Base-by-base conservation (phyloP, 2,329 filamentous ascomycete genomes). In the Trichoderma pleuroti region DNA sequence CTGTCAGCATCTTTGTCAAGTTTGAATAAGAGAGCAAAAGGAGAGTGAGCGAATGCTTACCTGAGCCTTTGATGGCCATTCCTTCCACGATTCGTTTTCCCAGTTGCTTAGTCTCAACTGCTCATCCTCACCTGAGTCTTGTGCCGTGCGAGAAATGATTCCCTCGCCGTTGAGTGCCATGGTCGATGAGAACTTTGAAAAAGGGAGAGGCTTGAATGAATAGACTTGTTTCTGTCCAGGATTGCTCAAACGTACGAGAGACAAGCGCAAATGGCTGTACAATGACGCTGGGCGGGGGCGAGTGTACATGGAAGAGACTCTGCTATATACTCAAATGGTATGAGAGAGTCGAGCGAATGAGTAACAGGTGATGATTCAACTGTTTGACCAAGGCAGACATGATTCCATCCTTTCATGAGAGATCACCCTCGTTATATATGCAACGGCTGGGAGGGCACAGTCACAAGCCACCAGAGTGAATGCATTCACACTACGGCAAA, bases 61-160 rank as follows among this genome's bases (percentile, higher is more conserved):
- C 1, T 82, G 84, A 6, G 83, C 83, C 72, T 85, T 81, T 21
- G 85, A 85, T 8, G 84, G 84, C 84, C 84, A 86, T 6, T 82
- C 76, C 46, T 79, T 80, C 76, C 82, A 85, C 3, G 78, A 75
- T 46, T 77, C 74, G 5, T 74, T 74, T 16, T 76, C 69, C 26
- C 79, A 70, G 64, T 81, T 81, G 34, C 75, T 71, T 1, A 73
- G 60, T n/a, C 69, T 69, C 36, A 74, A 73, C 9, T 75, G 65
- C 5, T 36, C 28, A 36, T 81, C 80, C 36, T 74, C 73, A 21
- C 59, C 70, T 30, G 80, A 76, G 18, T 80, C 72, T 14, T 76
- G 71, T 10, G 68, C 72, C 5, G 78, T 76, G 39, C 80, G 80
- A 49, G 62, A 73, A 69, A 76, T 67, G 9, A 76, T 74, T n/a